phyloP scores from a whole-genome alignment of 805 yeast genomes.

The Candida sithepensis region DNA sequence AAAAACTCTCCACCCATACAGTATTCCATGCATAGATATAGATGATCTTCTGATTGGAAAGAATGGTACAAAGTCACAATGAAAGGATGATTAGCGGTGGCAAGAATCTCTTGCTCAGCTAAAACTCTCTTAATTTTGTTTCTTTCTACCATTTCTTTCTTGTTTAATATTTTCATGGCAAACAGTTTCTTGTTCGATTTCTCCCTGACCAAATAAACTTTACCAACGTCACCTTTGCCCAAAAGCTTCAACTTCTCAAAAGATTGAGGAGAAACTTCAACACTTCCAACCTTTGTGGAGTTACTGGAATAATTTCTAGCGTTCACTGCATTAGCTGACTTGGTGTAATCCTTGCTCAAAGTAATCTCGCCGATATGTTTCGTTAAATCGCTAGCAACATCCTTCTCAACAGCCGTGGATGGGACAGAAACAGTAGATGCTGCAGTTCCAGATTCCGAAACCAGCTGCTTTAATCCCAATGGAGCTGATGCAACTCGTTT shows the following conservation, averaged over 20 bases:
- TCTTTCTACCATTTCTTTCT: constrained; percentile 91
- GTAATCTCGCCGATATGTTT: constrained; percentile 37
- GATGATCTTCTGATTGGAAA: constrained; percentile 87
- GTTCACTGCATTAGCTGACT: constrained; percentile 32
- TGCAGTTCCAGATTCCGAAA: constrained; percentile 7
- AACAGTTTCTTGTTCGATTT: constrained; percentile 68
- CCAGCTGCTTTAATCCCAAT: constrained; percentile 44
- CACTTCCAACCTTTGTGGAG: constrained; percentile 69
- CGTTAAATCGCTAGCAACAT: constrained; percentile 14
- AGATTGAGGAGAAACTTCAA: constrained; percentile 79
- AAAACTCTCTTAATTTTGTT: constrained; percentile 91
- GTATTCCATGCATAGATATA: constrained; percentile 95
- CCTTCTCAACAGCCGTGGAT: constrained; percentile 11
- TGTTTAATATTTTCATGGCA: constrained; percentile 90
- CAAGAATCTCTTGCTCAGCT: constrained; percentile 95
- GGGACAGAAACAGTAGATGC: constrained; percentile 5
- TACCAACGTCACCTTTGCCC: constrained; percentile 98
- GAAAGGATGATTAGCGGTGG: constrained; percentile 94
- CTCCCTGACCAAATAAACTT: constrained; percentile 88
- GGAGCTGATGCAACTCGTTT: constrained; percentile 88
- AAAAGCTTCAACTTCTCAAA: constrained; percentile 87
- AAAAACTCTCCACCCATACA: constrained; percentile 99
- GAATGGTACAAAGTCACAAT: constrained; percentile 95
- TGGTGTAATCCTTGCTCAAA: constrained; percentile 33
- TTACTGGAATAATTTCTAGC: constrained; percentile 67